A percentile compares a stretch with the other conserved stretches of the same genome.
These are phyloP conservation scores for Exophiala spinifera DNA, from an alignment of 2,329 filamentous ascomycete genomes.

Conservation along the genomic window DNA sequence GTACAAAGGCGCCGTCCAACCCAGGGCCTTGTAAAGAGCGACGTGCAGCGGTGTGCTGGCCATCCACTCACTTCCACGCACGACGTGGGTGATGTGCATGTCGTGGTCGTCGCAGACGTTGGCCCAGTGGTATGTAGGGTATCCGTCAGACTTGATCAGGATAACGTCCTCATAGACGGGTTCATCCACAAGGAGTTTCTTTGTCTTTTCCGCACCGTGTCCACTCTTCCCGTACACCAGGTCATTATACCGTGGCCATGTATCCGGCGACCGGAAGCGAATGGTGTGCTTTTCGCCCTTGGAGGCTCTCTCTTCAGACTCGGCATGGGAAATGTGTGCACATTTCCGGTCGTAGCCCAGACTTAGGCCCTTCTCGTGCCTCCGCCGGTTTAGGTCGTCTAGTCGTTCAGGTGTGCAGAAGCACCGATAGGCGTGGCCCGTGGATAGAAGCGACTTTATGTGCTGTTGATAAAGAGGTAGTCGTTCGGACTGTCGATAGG, in stretches of 20 bases:
- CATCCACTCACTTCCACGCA: constrained; percentile 94
- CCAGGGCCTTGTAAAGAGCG: constrained; percentile 71
- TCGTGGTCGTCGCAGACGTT: constrained; percentile 95
- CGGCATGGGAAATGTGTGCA: constrained; percentile 57
- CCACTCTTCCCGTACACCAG: constrained; percentile 68
- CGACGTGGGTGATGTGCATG: constrained; percentile 95
- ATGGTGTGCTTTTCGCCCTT: constrained; percentile 72
- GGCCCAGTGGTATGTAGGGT: constrained; percentile 93
- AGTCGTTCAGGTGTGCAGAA: constrained; percentile 79
- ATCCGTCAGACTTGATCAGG: constrained; percentile 84
- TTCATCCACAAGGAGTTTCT: constrained; percentile 40
- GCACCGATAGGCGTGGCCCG: constrained; percentile 81
- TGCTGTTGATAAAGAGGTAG: constrained; percentile 69
- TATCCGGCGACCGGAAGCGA: constrained; percentile 65
- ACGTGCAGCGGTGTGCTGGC: constrained; percentile 81
- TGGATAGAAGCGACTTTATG: constrained; percentile 64
- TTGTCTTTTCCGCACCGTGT: constrained; percentile 52
- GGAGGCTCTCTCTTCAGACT: constrained; percentile 68
- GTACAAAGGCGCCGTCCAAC: constrained; percentile 70
- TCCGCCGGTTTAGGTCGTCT: constrained; percentile 61
- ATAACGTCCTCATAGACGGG: constrained; percentile 75
- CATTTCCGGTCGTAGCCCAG: constrained; percentile 72
- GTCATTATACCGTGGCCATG: constrained; percentile 67
- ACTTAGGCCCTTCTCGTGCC: constrained; percentile 57
- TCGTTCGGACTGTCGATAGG: constrained; percentile 86